phyloP scores from a whole-genome alignment of 2,329 filamentous ascomycete genomes.

The Erysiphe pisi region DNA sequence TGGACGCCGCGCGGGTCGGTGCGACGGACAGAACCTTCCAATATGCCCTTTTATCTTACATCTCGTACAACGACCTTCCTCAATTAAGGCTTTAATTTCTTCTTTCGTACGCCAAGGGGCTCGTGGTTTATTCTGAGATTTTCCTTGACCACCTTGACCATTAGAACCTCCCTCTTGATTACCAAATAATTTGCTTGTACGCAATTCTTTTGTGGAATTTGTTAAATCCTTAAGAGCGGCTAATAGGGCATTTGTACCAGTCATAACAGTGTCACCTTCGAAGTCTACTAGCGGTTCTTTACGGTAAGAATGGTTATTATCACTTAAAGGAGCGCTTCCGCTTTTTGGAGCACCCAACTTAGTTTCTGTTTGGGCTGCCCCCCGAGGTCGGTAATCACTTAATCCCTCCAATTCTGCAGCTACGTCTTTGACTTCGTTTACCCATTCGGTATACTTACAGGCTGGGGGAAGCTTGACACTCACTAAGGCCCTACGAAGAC shows the following conservation, averaged over 20 bases:
- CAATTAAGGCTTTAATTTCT: background rate
- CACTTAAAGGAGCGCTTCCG: background rate
- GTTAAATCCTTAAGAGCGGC: too few species aligned
- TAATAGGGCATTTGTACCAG: too few species aligned
- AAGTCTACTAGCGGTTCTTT: too few species aligned
- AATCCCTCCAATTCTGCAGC: background rate
- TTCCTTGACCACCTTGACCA: background rate
- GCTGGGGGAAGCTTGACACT: background rate
- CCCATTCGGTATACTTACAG: background rate
- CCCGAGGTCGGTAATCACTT: background rate
- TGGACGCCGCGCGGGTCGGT: background rate
- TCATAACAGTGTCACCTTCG: too few species aligned
- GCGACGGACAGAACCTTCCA: background rate
- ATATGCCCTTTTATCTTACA: constrained; percentile 18
- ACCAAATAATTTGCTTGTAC: too few species aligned
- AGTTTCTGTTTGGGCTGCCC: background rate
- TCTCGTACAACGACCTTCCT: background rate
- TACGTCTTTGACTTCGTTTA: background rate
- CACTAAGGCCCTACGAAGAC: background rate
- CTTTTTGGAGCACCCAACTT: background rate
- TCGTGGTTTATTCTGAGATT: background rate
- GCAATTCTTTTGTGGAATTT: too few species aligned
- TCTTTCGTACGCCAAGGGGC: background rate
- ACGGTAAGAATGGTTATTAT: background rate
- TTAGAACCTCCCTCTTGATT: too few species aligned